Evolutionary conservation across 768 basidiomycete genomes (phyloP).

Genomic region (Gloeopeniophorella convolvens): DNA sequence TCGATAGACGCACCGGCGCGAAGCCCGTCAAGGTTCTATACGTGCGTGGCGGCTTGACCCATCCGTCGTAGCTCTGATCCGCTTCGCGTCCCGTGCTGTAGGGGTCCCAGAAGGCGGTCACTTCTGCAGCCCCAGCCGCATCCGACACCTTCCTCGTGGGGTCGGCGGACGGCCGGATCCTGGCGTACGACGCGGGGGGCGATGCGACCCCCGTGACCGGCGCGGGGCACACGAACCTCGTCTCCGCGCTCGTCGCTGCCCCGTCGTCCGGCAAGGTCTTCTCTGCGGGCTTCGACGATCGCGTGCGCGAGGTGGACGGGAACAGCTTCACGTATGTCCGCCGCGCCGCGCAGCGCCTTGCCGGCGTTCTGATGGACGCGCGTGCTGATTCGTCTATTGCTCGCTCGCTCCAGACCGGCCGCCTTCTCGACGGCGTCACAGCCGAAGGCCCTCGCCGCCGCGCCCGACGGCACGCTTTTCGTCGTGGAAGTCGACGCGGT

Average conservation of each 20-base stretch:
- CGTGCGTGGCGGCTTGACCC: slow-evolving; percentile 34
- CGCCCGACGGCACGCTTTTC: slow-evolving; percentile 58
- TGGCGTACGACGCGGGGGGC: slow-evolving; percentile 51
- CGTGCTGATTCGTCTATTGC: no score
- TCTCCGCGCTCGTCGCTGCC: slow-evolving; percentile 55
- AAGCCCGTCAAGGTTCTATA: slow-evolving; percentile 56
- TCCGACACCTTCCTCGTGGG: slow-evolving; percentile 73
- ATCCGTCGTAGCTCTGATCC: neutral
- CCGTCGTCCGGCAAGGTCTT: slow-evolving; percentile 47
- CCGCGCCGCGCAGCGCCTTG: neutral
- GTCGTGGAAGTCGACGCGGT: slow-evolving; percentile 50
- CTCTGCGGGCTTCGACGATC: slow-evolving; percentile 79
- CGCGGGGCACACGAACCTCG: slow-evolving; percentile 60
- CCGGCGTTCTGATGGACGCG: neutral
- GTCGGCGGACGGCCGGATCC: slow-evolving; percentile 69
- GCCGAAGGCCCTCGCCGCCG: slow-evolving; percentile 58
- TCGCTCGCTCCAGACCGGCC: slow-evolving; percentile 39
- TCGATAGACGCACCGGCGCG: slow-evolving; percentile 65
- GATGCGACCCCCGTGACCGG: slow-evolving; percentile 49
- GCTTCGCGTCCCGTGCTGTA: slow-evolving; percentile 26
- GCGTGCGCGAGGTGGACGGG: slow-evolving; percentile 56
- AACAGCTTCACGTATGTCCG: slow-evolving; percentile 45
- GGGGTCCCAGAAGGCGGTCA: slow-evolving; percentile 81
- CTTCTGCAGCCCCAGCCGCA: slow-evolving; percentile 42
- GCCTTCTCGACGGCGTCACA: slow-evolving; percentile 51